Base-by-base conservation (phyloP, 139 green algal species). In the Tetraselmis striata region DNA sequence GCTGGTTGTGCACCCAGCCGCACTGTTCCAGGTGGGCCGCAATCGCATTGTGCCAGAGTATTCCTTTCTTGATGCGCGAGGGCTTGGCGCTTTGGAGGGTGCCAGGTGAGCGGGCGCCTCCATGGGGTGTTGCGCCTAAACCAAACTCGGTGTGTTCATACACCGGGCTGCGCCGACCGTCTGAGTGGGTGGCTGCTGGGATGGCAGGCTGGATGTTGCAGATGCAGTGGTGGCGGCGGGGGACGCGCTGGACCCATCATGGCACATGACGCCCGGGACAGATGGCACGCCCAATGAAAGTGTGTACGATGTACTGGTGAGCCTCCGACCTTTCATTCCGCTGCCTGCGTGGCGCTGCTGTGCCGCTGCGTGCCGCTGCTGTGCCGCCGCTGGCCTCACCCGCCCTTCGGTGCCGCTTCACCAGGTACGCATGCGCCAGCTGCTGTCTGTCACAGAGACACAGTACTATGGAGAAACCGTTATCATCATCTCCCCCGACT, bases 281-380 rank as follows among this genome's bases (percentile, higher is more conserved):
- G 91, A 94, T 79, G 93, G 93, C 81, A 97, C 93, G 5, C 92
- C 92, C 1, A 91, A 95, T 77, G 91, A 97, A 83, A 92, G 85
- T 76, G 76, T 75, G 0, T 23, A 82, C 5, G 93, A 97, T 31
- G 92, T 97, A 32, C 58, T 95, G 30, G 89, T 95, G 24, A 67
- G 45, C 45, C 45, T n/a, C n/a, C n/a, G n/a, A n/a, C n/a, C n/a
- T n/a, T n/a, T n/a, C n/a, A n/a, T n/a, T n/a, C 45, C 45, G 18
- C 45, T 67, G 11, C 45, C 45, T n/a, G n/a, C n/a, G n/a, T n/a
- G n/a, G n/a, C n/a, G n/a, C n/a, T n/a, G n/a, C n/a, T n/a, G n/a
- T n/a, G n/a, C n/a, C n/a, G n/a, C n/a, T n/a, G n/a, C n/a, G n/a
- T n/a, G n/a, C n/a, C n/a, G n/a, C n/a, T n/a, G n/a, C n/a, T n/a